Conservation (phyloP, 305 asterid genomes). For the Petunia hybrid region DNA sequence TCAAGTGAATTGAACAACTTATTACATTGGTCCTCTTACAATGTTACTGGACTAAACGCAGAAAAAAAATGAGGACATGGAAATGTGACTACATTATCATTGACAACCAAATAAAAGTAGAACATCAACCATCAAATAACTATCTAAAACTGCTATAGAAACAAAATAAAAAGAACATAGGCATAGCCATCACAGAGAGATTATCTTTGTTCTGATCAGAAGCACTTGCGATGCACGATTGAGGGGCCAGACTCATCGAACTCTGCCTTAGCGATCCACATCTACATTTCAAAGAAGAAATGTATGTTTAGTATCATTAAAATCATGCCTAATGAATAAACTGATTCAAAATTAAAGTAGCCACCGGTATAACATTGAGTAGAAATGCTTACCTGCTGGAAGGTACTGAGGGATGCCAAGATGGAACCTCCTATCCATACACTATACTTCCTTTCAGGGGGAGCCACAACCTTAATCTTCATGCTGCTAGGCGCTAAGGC, state of each 20-base stretch:
- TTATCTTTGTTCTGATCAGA: conserved; percentile 28
- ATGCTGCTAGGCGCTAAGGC: conserved; percentile 45
- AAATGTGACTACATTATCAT: neutral
- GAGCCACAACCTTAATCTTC: conserved; percentile 45
- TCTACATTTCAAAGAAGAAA: conserved; percentile 7
- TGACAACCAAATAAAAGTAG: conserved; percentile 19
- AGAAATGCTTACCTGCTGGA: conserved; percentile 41
- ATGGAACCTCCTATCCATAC: conserved; percentile 48
- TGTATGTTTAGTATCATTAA: neutral
- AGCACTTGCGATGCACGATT: conserved; percentile 47
- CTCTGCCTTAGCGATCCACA: conserved; percentile 46
- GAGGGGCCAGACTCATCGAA: conserved; percentile 48
- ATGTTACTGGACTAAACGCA: neutral
- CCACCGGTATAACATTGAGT: neutral
- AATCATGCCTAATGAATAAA: neutral
- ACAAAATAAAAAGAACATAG: neutral
- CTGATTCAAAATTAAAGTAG: neutral
- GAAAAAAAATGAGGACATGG: neutral
- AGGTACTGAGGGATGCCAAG: conserved; percentile 47
- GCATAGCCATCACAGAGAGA: neutral
- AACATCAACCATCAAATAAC: conserved; percentile 12
- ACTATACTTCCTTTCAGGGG: conserved; percentile 47
- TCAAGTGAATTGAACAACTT: conserved; percentile 13
- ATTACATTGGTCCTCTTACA: conserved; percentile 16
- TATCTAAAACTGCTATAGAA: conserved; percentile 8